Evolutionary conservation across 371 early-diverging fungal genomes (phyloP).

Genomic region (Modicella reniformis): DNA sequence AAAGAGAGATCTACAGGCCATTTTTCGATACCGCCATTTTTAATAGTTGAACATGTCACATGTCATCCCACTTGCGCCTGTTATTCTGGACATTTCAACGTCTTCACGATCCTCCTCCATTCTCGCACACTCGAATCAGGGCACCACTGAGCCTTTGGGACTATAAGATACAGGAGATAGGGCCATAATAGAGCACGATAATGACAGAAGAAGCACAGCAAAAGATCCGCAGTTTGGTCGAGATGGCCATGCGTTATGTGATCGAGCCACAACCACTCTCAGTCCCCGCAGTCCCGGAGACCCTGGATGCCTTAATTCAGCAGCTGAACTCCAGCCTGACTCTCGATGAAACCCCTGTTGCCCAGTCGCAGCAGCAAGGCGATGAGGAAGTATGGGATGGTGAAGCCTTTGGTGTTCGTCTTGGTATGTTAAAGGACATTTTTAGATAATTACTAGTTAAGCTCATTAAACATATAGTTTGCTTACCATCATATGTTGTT

Average conservation of each 20-base stretch:
- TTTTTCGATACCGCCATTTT: too few species aligned
- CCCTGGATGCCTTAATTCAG: constrained; percentile 37
- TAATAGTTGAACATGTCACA: too few species aligned
- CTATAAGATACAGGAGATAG: too few species aligned
- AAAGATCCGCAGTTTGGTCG: constrained; percentile 50
- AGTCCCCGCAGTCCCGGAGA: constrained; percentile 42
- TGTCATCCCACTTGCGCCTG: too few species aligned
- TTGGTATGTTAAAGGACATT: constrained; percentile 18
- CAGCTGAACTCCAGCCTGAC: constrained; percentile 22
- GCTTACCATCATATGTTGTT: background rate
- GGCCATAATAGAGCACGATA: background rate
- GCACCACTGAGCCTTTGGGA: too few species aligned
- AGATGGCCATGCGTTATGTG: constrained; percentile 41
- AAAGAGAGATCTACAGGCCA: too few species aligned
- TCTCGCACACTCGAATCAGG: too few species aligned
- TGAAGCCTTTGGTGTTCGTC: constrained; percentile 41
- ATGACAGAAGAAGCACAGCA: constrained; percentile 48
- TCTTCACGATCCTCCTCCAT: too few species aligned
- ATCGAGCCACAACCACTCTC: constrained; percentile 41
- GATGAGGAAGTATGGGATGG: constrained; percentile 51
- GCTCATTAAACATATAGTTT: background rate
- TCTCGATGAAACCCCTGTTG: background rate
- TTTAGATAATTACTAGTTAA: background rate
- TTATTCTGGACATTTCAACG: too few species aligned
- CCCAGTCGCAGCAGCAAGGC: background rate